Base-by-base conservation (phyloP, 2,329 filamentous ascomycete species). In the Elsinoe ampelina region DNA sequence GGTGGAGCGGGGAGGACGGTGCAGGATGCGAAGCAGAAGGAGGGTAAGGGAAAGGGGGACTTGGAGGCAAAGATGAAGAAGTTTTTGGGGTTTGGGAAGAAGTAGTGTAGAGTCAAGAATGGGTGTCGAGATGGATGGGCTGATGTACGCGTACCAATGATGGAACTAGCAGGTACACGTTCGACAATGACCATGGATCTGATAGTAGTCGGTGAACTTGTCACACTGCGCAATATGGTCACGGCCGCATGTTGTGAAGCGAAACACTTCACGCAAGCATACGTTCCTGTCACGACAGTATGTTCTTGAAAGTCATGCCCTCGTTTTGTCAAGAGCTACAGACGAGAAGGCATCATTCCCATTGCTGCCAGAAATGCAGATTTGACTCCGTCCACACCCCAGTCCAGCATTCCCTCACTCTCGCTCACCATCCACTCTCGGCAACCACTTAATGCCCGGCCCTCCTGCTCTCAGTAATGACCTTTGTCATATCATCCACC, bases 401-500 rank as follows among this genome's bases (percentile, higher is more conserved):
- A 19, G 32, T 45, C 41, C n/a, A 13, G 6, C 41, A 12, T 45
- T 45, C 17, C n/a, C 20, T 19, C 26, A 38, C 34, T 17, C 2
- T 19, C 34, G 10, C 15, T 13, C 34, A 19, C 34, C 34, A 50
- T 12, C 22, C 32, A 19, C 13, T 20, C 39, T 22, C 52, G 20
- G 10, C 12, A 2, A 35, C 22, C 66, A 67, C 75, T 80, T 85
- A 86, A 78, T 85, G 83, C 76, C 77, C 84, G 62, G 83, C 79
- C 73, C 85, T 81, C 78, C 92, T 91, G 74, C 91, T 86, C 82
- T 97, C 93, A 71, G 92, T 89, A 74, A 98, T 98, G 77, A 98
- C 88, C 72, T 89, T 85, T 80, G 90, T 89, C 80, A 98, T 89
- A 81, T 97, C 92, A 75, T 98, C 93, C 68, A 98, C 93, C 92